Evolutionary conservation across 805 yeast species (phyloP).

Genomic region (Metschnikowia sp.): DNA sequence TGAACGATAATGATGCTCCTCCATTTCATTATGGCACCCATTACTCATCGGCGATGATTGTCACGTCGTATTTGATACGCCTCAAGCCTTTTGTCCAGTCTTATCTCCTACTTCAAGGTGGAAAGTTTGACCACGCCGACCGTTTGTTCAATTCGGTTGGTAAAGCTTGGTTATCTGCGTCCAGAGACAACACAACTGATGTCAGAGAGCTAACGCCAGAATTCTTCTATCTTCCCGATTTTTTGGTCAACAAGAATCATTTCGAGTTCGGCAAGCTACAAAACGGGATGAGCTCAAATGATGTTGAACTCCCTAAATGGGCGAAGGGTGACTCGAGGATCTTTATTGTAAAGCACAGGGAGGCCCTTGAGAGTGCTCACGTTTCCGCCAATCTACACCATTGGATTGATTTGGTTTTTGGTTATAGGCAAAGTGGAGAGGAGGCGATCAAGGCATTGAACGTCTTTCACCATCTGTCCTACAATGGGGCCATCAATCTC

Average conservation of each 20-base stretch:
- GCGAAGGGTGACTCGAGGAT: slow-evolving; percentile 72
- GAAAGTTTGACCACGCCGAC: slow-evolving; percentile 86
- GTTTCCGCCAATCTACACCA: slow-evolving; percentile 72
- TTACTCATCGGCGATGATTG: slow-evolving; percentile 92
- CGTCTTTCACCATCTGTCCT: slow-evolving; percentile 81
- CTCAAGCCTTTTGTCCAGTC: slow-evolving; percentile 79
- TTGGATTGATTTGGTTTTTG: slow-evolving; percentile 87
- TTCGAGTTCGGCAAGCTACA: slow-evolving; percentile 73
- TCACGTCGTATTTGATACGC: slow-evolving; percentile 73
- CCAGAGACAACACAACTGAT: slow-evolving; percentile 78
- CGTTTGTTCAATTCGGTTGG: slow-evolving; percentile 69
- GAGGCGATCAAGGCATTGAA: slow-evolving; percentile 65
- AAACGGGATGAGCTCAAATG: slow-evolving; percentile 52
- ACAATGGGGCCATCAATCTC: slow-evolving; percentile 77
- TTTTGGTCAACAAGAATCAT: slow-evolving; percentile 59
- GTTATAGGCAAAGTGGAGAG: slow-evolving; percentile 71
- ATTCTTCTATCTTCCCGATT: slow-evolving; percentile 79
- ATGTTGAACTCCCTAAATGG: slow-evolving; percentile 81
- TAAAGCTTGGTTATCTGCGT: slow-evolving; percentile 80
- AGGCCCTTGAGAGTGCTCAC: slow-evolving; percentile 79
- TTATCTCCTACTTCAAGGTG: slow-evolving; percentile 77
- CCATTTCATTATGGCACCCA: slow-evolving; percentile 94
- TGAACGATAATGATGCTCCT: slow-evolving; percentile 56
- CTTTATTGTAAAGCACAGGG: slow-evolving; percentile 71
- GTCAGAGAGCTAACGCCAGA: slow-evolving; percentile 87